Conservation (phyloP, 2,329 filamentous ascomycete genomes). For the Pezicula rhizophila region DNA sequence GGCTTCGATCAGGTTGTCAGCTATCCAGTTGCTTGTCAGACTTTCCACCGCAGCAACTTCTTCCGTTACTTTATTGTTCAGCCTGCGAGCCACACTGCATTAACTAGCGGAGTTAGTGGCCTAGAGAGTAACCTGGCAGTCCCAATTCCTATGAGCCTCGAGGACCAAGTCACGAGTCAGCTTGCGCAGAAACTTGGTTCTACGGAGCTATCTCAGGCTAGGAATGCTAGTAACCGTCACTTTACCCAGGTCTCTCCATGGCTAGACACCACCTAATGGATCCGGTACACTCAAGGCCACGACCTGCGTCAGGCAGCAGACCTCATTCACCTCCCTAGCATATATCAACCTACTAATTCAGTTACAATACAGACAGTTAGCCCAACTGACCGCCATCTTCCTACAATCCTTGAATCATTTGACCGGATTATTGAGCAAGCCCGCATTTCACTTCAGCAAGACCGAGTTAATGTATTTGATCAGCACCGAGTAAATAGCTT, state of each 20-base stretch:
- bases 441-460: neutral
- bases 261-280: constrained; percentile 5
- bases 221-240: neutral
- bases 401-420: constrained; percentile 5
- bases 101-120: too few species aligned
- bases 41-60: too few species aligned
- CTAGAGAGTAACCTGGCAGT: too few species aligned
- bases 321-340: neutral
- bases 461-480: constrained; percentile 9
- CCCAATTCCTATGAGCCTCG: too few species aligned
- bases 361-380: neutral
- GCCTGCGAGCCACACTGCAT: too few species aligned
- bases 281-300: constrained; percentile 1
- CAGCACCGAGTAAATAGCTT: constrained; percentile 9
- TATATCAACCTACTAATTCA: neutral
- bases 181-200: neutral
- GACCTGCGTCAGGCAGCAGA: neutral
- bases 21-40: too few species aligned
- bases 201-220: too few species aligned
- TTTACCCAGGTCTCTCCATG: constrained; percentile 1
- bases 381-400: neutral
- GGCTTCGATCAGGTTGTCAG: too few species aligned
- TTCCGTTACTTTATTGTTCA: too few species aligned
- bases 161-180: neutral
- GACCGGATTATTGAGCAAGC: constrained; percentile 7